Evolutionary conservation across 306 rosid species (phyloP).

Genomic region (Quercus mongolica): DNA sequence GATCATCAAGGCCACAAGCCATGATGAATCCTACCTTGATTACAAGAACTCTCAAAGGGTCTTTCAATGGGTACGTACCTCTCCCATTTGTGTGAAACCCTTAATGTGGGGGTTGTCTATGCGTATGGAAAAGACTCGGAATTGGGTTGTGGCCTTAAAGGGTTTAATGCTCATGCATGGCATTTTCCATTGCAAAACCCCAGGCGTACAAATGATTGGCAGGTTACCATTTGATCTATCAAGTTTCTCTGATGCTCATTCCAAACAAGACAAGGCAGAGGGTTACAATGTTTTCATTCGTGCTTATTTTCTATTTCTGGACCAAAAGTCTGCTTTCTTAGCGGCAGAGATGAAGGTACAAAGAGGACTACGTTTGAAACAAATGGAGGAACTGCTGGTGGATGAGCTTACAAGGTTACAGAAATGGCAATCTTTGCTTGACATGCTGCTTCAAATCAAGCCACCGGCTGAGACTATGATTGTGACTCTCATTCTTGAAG

Average conservation of each 20-base stretch:
- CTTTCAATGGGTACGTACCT: slow-evolving; percentile 62
- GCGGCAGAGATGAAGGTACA: slow-evolving; percentile 21
- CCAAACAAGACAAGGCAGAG: slow-evolving; percentile 21
- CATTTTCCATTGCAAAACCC: slow-evolving; percentile 48
- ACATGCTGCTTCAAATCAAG: slow-evolving; percentile 49
- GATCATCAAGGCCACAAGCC: slow-evolving; percentile 84
- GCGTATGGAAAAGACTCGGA: slow-evolving; percentile 60
- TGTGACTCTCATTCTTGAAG: slow-evolving; percentile 50
- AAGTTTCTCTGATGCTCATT: slow-evolving; percentile 42
- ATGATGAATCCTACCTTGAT: slow-evolving; percentile 51
- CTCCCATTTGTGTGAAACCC: slow-evolving; percentile 59
- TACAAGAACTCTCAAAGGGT: slow-evolving; percentile 59
- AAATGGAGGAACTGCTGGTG: slow-evolving; percentile 31
- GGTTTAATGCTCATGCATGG: slow-evolving; percentile 92
- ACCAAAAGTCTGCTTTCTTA: slow-evolving; percentile 34
- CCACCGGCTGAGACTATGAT: slow-evolving; percentile 26
- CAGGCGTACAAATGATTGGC: slow-evolving; percentile 44
- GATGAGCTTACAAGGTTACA: slow-evolving; percentile 54
- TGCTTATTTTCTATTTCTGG: slow-evolving; percentile 56
- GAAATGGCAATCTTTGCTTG: slow-evolving; percentile 51
- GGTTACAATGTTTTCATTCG: slow-evolving; percentile 46
- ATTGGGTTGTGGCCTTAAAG: slow-evolving; percentile 78
- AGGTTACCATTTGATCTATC: slow-evolving; percentile 73
- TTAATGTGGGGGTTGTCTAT: slow-evolving; percentile 39
- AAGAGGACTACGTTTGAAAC: neutral